Evolutionary conservation across 2,329 filamentous ascomycete species (phyloP).

Genomic region (Akanthomyces lecanii): DNA sequence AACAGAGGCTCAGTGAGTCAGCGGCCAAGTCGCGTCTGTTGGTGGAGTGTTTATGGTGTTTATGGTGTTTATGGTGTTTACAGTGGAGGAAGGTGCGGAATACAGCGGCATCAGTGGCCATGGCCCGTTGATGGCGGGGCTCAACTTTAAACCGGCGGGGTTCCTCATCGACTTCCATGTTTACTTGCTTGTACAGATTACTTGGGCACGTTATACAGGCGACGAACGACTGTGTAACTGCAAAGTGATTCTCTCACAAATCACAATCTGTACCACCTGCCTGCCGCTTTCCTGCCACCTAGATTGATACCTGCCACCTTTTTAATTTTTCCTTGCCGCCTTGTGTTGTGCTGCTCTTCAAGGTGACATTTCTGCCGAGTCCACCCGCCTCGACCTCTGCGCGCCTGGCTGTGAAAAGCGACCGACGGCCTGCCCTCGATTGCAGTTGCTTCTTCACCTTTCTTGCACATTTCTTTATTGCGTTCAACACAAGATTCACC

Average conservation of each 20-base stretch:
- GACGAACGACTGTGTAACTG: neutral
- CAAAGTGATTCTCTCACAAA: too few relatives aligned
- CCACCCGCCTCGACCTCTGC: neutral
- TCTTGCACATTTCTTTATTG: neutral
- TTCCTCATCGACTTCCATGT: neutral
- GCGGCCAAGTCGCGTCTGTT: conserved; percentile 3
- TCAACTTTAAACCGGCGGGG: neutral
- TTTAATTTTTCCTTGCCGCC: neutral
- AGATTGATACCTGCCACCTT: neutral
- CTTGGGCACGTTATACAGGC: neutral
- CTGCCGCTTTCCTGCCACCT: neutral
- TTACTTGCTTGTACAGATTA: neutral
- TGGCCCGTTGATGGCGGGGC: neutral
- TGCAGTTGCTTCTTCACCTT: neutral
- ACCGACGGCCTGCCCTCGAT: neutral
- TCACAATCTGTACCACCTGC: too few relatives aligned
- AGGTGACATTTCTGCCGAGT: neutral
- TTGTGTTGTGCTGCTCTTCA: neutral
- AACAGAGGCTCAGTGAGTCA: neutral
- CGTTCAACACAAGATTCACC: neutral
- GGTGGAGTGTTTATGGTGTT: neutral
- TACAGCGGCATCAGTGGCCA: too few relatives aligned
- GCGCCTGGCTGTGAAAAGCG: neutral
- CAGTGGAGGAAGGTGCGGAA: neutral
- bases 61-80: neutral